Evolutionary conservation across 1,139 yeast species (phyloP).

Genomic region (Candida buenavistaensis): DNA sequence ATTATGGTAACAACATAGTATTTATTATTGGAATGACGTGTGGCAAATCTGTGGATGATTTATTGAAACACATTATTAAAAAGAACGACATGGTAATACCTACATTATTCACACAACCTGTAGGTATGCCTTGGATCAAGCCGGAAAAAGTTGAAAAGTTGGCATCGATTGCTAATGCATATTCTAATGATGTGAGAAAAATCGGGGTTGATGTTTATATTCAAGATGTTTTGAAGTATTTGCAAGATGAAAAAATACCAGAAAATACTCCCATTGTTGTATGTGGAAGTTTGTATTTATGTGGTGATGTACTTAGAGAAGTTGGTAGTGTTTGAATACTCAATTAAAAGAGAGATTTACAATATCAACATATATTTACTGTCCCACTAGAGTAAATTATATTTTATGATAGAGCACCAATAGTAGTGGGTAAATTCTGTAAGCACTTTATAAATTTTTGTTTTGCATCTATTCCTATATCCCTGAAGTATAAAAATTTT

Average conservation of each 20-base stretch:
- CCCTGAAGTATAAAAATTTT: too few species aligned
- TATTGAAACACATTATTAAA: slow-evolving; percentile 53
- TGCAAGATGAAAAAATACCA: slow-evolving; percentile 16
- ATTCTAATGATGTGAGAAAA: slow-evolving; percentile 26
- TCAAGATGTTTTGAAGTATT: slow-evolving; percentile 19
- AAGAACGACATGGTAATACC: slow-evolving; percentile 58
- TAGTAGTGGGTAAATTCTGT: too few species aligned
- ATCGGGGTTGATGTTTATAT: slow-evolving; percentile 17
- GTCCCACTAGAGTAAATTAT: too few species aligned
- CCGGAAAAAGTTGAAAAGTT: slow-evolving; percentile 38
- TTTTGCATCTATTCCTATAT: too few species aligned
- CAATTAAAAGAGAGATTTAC: too few species aligned
- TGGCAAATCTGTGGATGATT: slow-evolving; percentile 60
- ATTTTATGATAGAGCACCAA: too few species aligned
- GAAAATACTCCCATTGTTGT: slow-evolving; percentile 48
- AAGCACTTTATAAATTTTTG: too few species aligned
- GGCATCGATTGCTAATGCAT: slow-evolving; percentile 5
- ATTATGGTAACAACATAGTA: slow-evolving; percentile 27
- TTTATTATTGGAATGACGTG: slow-evolving; percentile 74
- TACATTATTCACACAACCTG: slow-evolving; percentile 67
- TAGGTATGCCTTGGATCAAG: slow-evolving; percentile 91
- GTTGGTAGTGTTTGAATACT: too few species aligned
- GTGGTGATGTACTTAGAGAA: slow-evolving; percentile 61
- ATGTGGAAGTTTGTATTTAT: slow-evolving; percentile 79
- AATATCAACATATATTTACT: background rate